These are phyloP conservation scores for Magnolia kwangsiensis DNA, from an alignment of 164 flowering plant species.

Conservation along the genomic window DNA sequence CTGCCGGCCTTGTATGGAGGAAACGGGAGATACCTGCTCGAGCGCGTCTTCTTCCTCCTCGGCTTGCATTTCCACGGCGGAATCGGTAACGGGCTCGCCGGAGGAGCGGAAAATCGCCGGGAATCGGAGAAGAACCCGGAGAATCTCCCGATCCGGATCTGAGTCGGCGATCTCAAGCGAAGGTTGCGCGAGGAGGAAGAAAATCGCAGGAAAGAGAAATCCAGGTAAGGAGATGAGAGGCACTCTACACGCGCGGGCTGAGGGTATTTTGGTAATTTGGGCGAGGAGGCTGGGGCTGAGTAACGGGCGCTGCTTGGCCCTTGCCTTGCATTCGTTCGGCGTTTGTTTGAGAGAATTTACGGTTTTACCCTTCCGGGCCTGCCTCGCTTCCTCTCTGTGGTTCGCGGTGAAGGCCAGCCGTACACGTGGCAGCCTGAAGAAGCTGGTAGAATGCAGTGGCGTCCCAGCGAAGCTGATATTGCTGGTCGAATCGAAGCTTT, in stretches of 20 bases:
- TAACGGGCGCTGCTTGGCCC: neutral
- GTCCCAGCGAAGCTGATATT: slow-evolving; percentile 60
- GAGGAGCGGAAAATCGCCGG: neutral
- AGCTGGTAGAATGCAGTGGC: slow-evolving; percentile 46
- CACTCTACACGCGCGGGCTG: slow-evolving; percentile 22
- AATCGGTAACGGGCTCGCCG: slow-evolving; percentile 8
- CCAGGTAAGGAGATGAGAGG: neutral
- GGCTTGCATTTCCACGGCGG: slow-evolving; percentile 27
- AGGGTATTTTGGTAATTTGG: slow-evolving; percentile 49
- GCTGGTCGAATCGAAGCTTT: slow-evolving; percentile 37
- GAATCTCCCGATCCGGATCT: neutral
- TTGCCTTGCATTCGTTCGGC: slow-evolving; percentile 29
- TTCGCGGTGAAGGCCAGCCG: slow-evolving; percentile 26
- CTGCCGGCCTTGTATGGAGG: slow-evolving; percentile 5
- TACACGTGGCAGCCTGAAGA: slow-evolving; percentile 24
- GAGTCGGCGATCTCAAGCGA: neutral
- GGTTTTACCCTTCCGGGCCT: slow-evolving; percentile 35
- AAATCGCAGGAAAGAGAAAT: neutral
- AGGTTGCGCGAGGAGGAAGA: neutral
- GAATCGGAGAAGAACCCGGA: neutral
- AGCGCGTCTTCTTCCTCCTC: slow-evolving; percentile 16
- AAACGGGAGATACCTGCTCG: slow-evolving; percentile 4
- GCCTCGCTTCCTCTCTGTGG: slow-evolving; percentile 55
- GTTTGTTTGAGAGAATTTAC: slow-evolving; percentile 19
- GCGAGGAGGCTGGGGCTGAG: slow-evolving; percentile 37